phyloP scores from a whole-genome alignment of 2,329 filamentous ascomycete genomes.

The Penicillium corylophilum region DNA sequence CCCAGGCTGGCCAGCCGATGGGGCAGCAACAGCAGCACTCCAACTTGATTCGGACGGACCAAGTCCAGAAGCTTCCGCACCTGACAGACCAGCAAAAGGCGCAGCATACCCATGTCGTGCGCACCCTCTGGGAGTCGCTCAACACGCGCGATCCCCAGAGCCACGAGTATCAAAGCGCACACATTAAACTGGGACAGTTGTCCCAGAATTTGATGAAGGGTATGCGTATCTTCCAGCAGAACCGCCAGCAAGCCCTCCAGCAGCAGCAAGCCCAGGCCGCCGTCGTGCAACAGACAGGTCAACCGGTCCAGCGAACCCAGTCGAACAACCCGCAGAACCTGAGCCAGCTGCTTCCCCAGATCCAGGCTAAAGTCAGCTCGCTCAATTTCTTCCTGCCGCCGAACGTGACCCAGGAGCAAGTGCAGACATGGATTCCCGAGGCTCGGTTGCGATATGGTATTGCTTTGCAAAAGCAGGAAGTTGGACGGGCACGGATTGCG shows the following conservation, averaged over 20 bases:
- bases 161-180: slow-evolving; percentile 51
- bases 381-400: slow-evolving; percentile 48
- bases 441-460: slow-evolving; percentile 49
- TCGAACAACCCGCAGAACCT: slow-evolving; percentile 41
- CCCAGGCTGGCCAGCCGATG: slow-evolving; percentile 32
- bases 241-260: slow-evolving; percentile 32
- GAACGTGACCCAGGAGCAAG: slow-evolving; percentile 44
- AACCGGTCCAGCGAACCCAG: slow-evolving; percentile 31
- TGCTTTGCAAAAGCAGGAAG: slow-evolving; percentile 50
- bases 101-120: slow-evolving; percentile 55
- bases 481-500: slow-evolving; percentile 43
- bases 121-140: slow-evolving; percentile 55
- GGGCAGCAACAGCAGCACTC: slow-evolving; percentile 41
- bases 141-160: slow-evolving; percentile 51
- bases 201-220: slow-evolving; percentile 54
- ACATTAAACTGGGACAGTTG: slow-evolving; percentile 52
- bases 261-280: slow-evolving; percentile 28
- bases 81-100: slow-evolving; percentile 56
- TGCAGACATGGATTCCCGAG: slow-evolving; percentile 48
- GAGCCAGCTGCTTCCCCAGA: slow-evolving; percentile 44
- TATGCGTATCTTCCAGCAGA: slow-evolving; percentile 49
- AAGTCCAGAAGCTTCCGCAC: slow-evolving; percentile 54
- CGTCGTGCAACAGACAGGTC: slow-evolving; percentile 18
- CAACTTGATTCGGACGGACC: slow-evolving; percentile 52
- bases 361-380: slow-evolving; percentile 47